These are phyloP conservation scores for Ceratobasidium sp. DNA, from an alignment of 1,284 basidiomycete species.

Conservation along the genomic window DNA sequence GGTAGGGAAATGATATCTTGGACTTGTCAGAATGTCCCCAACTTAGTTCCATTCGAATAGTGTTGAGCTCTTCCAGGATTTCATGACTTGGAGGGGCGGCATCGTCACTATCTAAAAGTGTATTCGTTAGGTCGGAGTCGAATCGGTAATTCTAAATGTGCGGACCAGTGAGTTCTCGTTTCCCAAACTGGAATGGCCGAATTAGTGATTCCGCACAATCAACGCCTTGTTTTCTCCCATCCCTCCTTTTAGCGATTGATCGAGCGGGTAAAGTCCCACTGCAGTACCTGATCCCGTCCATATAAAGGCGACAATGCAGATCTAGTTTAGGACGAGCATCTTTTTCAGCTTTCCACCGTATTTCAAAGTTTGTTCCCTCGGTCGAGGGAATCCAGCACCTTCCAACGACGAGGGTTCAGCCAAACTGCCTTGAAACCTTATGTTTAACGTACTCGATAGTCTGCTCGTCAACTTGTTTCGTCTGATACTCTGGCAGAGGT, in stretches of 20 bases:
- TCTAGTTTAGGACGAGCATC: not conserved
- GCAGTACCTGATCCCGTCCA: slow-evolving; percentile 2
- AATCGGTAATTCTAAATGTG: not conserved
- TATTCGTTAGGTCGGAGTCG: not conserved
- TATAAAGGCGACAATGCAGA: not conserved
- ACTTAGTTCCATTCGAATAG: slow-evolving; percentile 1
- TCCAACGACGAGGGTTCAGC: not conserved
- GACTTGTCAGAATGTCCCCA: not conserved
- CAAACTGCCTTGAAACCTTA: not conserved
- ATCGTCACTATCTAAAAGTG: not conserved
- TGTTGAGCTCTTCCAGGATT: slow-evolving; percentile 4
- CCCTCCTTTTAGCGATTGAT: not conserved
- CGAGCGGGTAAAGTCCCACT: not conserved
- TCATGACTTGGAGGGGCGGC: not conserved
- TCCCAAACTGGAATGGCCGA: slow-evolving; percentile 17
- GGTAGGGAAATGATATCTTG: not conserved
- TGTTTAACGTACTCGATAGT: slow-evolving; percentile 20
- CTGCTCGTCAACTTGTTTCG: not conserved
- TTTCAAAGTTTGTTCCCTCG: slow-evolving; percentile 29
- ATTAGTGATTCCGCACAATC: not conserved
- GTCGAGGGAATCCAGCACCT: slow-evolving; percentile 37
- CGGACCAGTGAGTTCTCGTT: slow-evolving; percentile 17
- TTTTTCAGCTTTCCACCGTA: not conserved
- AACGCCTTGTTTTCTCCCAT: not conserved
- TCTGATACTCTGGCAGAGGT: slow-evolving; percentile 13